Percentiles rank a stretch among this genome's conserved stretches.
Evolutionary conservation across 2,329 filamentous ascomycete genomes (phyloP).

Genomic region (Alternaria dauci): DNA sequence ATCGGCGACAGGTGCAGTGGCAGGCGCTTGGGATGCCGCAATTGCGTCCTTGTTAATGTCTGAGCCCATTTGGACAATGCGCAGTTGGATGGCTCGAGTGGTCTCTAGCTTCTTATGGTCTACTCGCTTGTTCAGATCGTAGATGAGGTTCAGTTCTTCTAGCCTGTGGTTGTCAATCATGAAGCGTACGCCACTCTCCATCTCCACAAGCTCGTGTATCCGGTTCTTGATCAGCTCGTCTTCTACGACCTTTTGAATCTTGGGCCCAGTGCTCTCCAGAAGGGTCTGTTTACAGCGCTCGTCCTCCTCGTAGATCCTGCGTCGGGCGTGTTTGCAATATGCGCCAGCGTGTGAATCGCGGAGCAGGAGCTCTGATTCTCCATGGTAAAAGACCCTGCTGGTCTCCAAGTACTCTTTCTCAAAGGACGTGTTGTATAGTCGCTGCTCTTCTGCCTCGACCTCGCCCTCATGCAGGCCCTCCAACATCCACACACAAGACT

Average conservation of each 20-base stretch:
- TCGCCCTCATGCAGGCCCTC: constrained; percentile 86
- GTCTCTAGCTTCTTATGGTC: constrained; percentile 77
- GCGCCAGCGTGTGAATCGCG: constrained; percentile 79
- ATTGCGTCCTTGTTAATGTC: constrained; percentile 78
- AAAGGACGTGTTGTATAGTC: constrained; percentile 84
- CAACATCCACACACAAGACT: constrained; percentile 87
- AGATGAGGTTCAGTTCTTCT: constrained; percentile 81
- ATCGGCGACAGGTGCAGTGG: constrained; percentile 49
- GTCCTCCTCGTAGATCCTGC: constrained; percentile 79
- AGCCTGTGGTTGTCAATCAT: constrained; percentile 93
- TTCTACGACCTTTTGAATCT: constrained; percentile 80
- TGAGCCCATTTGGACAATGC: constrained; percentile 79
- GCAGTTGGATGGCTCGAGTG: constrained; percentile 73
- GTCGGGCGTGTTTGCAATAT: constrained; percentile 80
- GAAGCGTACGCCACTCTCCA: constrained; percentile 84
- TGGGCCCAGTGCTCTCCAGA: constrained; percentile 73
- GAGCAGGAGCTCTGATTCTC: constrained; percentile 77
- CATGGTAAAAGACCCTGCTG: constrained; percentile 76
- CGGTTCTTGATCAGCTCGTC: constrained; percentile 79
- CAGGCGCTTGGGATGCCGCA: constrained; percentile 65
- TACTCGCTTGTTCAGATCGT: constrained; percentile 78
- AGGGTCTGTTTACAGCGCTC: constrained; percentile 85
- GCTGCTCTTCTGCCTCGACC: constrained; percentile 77
- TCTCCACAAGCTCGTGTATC: constrained; percentile 80
- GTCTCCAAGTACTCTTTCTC: constrained; percentile 78